Evolutionary conservation across 2,329 filamentous ascomycete genomes (phyloP).

Genomic region (Nemania serpens): DNA sequence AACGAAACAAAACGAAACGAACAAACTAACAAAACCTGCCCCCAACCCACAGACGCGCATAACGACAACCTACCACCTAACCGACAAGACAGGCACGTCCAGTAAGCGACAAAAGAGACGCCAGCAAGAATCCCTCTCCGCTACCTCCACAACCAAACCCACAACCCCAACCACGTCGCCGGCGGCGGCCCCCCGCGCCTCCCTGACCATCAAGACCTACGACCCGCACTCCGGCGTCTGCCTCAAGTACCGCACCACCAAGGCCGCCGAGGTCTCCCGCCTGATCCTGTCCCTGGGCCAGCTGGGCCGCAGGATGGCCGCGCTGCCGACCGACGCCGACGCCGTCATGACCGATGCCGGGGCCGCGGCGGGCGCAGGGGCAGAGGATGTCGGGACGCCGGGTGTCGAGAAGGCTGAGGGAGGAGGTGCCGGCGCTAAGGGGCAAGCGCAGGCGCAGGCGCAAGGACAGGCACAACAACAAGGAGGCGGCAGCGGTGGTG

Average conservation of each 20-base stretch:
- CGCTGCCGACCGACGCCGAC: constrained; percentile 51
- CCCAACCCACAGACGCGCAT: constrained; percentile 72
- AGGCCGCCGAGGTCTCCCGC: constrained; percentile 86
- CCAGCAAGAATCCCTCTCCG: constrained; percentile 26
- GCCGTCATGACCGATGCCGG: constrained; percentile 49
- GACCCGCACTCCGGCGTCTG: constrained; percentile 80
- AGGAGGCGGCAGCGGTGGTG: constrained; percentile 41
- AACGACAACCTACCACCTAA: constrained; percentile 88
- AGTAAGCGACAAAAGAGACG: constrained; percentile 25
- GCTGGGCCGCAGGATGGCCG: constrained; percentile 72
- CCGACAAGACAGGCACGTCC: constrained; percentile 44
- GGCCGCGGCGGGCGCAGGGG: constrained; percentile 22
- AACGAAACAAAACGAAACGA: no score
- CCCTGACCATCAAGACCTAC: constrained; percentile 85
- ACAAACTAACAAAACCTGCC: constrained; percentile 19
- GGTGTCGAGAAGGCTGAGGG: constrained; percentile 32
- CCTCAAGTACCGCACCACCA: constrained; percentile 89
- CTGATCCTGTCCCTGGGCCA: constrained; percentile 77
- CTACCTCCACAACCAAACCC: constrained; percentile 37
- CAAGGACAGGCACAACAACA: constrained; percentile 35
- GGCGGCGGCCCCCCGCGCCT: constrained; percentile 58
- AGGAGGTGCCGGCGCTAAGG: background rate
- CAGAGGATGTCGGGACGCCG: constrained; percentile 42
- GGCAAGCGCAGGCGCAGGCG: constrained; percentile 32
- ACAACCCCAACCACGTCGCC: constrained; percentile 25